phyloP scores from a whole-genome alignment of 2,329 filamentous ascomycete genomes.

The Neofusicoccum laricinum region DNA sequence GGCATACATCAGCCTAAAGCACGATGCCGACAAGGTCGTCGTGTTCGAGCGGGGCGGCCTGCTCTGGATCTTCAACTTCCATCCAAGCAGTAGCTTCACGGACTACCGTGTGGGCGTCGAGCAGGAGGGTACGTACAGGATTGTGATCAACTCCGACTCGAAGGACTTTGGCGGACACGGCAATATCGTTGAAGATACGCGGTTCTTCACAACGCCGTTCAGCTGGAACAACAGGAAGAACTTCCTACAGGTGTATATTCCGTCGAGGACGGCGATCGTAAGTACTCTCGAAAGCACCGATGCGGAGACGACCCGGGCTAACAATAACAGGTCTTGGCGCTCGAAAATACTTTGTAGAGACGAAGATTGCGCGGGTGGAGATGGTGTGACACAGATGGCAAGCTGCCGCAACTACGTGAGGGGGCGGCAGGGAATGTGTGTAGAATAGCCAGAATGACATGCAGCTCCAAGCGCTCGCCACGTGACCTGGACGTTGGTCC shows the following conservation, averaged over 20 bases:
- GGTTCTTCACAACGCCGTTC: conserved; percentile 90
- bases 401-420: neutral
- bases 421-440: neutral
- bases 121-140: conserved; percentile 75
- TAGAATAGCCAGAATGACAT: conserved; percentile 13
- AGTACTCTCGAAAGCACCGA: conserved; percentile 28
- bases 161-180: conserved; percentile 75
- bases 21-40: conserved; percentile 89
- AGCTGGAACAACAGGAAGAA: conserved; percentile 88
- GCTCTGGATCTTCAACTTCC: conserved; percentile 96
- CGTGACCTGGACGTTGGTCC: neutral
- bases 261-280: conserved; percentile 78
- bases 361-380: neutral
- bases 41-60: conserved; percentile 91
- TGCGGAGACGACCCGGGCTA: neutral
- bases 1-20: conserved; percentile 90
- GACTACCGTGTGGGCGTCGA: conserved; percentile 94
- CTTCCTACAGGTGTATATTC: conserved; percentile 89
- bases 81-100: conserved; percentile 76
- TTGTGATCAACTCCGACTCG: conserved; percentile 80
- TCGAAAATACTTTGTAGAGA: conserved; percentile 31
- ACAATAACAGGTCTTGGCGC: conserved; percentile 18
- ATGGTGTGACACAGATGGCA: neutral
- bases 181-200: conserved; percentile 72
- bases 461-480: neutral